Base-by-base conservation (phyloP, 371 early-diverging fungal species). In the Mortierella sp. region DNA sequence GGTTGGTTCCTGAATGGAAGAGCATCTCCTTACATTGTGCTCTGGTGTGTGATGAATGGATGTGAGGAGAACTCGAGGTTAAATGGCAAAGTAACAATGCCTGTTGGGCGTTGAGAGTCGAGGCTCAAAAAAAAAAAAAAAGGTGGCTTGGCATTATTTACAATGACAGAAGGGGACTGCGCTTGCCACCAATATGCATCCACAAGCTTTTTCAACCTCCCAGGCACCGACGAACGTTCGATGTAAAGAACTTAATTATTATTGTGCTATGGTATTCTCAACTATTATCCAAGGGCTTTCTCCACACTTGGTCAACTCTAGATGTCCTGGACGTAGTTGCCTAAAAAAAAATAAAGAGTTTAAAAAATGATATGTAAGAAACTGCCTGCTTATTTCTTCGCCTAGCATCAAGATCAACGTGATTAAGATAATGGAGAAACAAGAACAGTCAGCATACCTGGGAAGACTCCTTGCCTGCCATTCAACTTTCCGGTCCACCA, bases 401-500 rank as follows among this genome's bases (percentile, higher is more conserved):
- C 0, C 14, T 28, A 31, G 9, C 70, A 38, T 52, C 34, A 8
- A 16, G 6, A 70, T 45, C 16, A 8, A 50, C 14, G 7, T 57
- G 19, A 11, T 8, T 31, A 1, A 52, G 31, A 28, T 24, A 31
- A 28, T 13, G n/a, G 3, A 11, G 19, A 26, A 11, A 57, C 54
- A 58, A 0, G 55, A 14, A 54, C 34, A 19, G 11, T 42, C 19
- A 24, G 19, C 34, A 54, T 79, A 81, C 85, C 96, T 75, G 96
- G 96, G 88, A 96, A 96, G 31, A 93, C 88, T 57, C 96, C 96
- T 28, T 88, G 88, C 54, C 45, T 55, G 52, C 95, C 95, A 76
- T 92, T 91, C 34, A 94, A 77, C 45, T 88, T 87, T 16, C 96
- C 96, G 3, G 93, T 94, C 96, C 96, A 96, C 96, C 96, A 96